A percentile compares a stretch with the other conserved stretches of the same genome.
Evolutionary conservation across 2,329 filamentous ascomycete species (phyloP).

Genomic region (Neocatenulostroma microsporum): DNA sequence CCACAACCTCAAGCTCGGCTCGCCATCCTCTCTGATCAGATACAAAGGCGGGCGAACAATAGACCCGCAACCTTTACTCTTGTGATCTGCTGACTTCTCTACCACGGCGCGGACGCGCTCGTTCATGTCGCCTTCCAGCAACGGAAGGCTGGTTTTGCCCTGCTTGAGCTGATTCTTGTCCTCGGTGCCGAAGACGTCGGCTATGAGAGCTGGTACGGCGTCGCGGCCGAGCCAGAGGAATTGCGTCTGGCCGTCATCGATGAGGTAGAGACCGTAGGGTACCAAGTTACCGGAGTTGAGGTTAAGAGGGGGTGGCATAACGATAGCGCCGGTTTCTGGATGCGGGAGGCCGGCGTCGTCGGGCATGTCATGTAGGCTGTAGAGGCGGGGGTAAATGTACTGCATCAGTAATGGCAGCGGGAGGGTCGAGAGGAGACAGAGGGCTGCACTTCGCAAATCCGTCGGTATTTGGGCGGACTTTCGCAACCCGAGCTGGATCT

Average conservation of each 20-base stretch:
- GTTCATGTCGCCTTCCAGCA: slow-evolving; percentile 93
- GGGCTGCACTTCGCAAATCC: slow-evolving; percentile 84
- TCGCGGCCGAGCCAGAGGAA: slow-evolving; percentile 96
- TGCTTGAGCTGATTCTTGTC: slow-evolving; percentile 81
- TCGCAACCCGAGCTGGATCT: slow-evolving; percentile 59
- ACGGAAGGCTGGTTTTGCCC: slow-evolving; percentile 79
- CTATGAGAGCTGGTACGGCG: slow-evolving; percentile 77
- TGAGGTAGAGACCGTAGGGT: slow-evolving; percentile 85
- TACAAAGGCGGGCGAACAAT: slow-evolving; percentile 91
- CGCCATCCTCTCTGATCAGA: slow-evolving; percentile 87
- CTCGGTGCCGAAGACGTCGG: slow-evolving; percentile 81
- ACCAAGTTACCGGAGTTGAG: slow-evolving; percentile 81
- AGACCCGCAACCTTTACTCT: slow-evolving; percentile 79
- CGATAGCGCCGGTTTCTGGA: slow-evolving; percentile 76
- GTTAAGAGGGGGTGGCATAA: slow-evolving; percentile 76
- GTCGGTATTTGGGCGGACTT: slow-evolving; percentile 91
- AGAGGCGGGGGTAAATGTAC: slow-evolving; percentile 62
- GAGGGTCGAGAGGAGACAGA: slow-evolving; percentile 89
- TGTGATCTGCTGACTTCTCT: slow-evolving; percentile 85
- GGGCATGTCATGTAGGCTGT: slow-evolving; percentile 92
- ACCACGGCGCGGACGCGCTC: slow-evolving; percentile 85
- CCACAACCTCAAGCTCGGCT: slow-evolving; percentile 92
- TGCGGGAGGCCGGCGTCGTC: slow-evolving; percentile 84
- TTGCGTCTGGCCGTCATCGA: slow-evolving; percentile 95
- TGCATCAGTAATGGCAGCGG: slow-evolving; percentile 84